phyloP scores from a whole-genome alignment of 2,329 filamentous ascomycete species.

The Ambrosiella xylebori region DNA sequence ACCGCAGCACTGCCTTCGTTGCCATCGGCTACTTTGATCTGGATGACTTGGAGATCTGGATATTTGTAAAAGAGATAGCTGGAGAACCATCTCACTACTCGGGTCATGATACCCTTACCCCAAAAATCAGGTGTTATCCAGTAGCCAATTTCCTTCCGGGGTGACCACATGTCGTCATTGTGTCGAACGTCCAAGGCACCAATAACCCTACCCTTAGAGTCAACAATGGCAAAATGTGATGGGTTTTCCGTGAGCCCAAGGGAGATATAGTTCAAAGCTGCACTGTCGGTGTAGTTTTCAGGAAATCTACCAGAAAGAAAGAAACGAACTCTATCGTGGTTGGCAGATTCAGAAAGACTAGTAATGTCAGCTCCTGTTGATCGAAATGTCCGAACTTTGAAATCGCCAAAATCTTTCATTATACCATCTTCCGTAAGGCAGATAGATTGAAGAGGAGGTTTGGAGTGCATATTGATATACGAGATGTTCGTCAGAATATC shows the following conservation, averaged over 20 bases:
- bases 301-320: background rate
- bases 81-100: background rate
- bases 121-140: background rate
- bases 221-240: background rate
- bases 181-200: background rate
- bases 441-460: too few relatives aligned
- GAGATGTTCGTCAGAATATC: too few relatives aligned
- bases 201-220: background rate
- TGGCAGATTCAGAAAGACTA: too few relatives aligned
- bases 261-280: background rate
- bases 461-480: too few relatives aligned
- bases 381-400: too few relatives aligned
- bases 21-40: background rate
- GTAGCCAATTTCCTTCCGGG: background rate
- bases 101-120: background rate
- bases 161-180: background rate
- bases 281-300: background rate
- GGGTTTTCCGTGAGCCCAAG: background rate
- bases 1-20: background rate
- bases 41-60: background rate
- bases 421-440: too few relatives aligned
- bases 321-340: too few relatives aligned
- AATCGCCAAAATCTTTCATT: too few relatives aligned
- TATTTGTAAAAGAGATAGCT: background rate
- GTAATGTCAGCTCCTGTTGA: too few relatives aligned